Base-by-base conservation (phyloP, 2,329 filamentous ascomycete genomes). In the Sclerotinia spermophila region DNA sequence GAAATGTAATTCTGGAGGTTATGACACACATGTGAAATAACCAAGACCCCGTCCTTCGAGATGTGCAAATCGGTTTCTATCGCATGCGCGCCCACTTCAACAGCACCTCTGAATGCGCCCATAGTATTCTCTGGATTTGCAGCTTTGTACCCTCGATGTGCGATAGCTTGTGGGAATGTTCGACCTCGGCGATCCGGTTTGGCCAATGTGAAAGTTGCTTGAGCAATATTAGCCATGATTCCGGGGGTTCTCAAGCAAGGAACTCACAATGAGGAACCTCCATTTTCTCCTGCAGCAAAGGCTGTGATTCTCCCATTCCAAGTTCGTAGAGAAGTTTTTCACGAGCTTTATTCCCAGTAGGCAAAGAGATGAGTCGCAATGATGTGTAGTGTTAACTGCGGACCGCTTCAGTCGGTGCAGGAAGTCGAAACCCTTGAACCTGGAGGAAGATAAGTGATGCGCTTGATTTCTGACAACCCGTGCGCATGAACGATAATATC, bases 1-100 rank as follows among this genome's bases (percentile, higher is more conserved):
- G n/a, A 53, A 33, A 30, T 33, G 10, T 40, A 44, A 27, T 24
- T 68, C 73, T 72, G 81, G n/a, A 53, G 62, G 62, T 53, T 30
- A 53, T 17, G 55, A 53, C 62, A 66, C 62, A 92, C 91, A 83
- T 96, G 94, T 60, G 91, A 93, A 55, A 98, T 82, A 15, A 98
- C 92, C 0, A 97, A 91, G 0, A 97, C 89, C 10, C 90, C 90
- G 77, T 98, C 95, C 72, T 86, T 88, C 21, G 92, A 90, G 45
- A 97, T 81, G 79, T 96, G 94, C 13, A 97, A 81, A 77, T 98
- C 95, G 27, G 93, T 96, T 82, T 98, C 95, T 40, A 98, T 83
- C 0, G 91, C 95, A 76, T 96, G 88, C 0, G 92, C 88, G 30
- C 93, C 93, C 27, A 88, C 89, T 44, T 88, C 83, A 3, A 95